Evolutionary conservation across 1,284 basidiomycete species (phyloP).

Genomic region (Vanrija sp.): DNA sequence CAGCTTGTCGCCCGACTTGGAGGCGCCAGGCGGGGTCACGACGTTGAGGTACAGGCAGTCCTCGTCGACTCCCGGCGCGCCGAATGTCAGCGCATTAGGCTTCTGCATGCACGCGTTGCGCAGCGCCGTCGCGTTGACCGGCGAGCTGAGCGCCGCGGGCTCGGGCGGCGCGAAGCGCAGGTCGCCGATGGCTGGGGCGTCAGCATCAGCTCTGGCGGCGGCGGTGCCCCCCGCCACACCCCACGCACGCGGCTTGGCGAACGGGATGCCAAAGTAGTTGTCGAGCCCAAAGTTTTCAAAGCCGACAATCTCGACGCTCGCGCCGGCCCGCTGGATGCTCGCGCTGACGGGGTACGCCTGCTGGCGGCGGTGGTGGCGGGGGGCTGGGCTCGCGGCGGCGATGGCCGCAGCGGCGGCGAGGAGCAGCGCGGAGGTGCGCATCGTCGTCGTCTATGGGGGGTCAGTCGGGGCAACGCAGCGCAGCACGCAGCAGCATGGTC

Average conservation of each 20-base stretch:
- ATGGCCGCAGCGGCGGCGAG: too few relatives aligned
- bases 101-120: slow-evolving; percentile 37
- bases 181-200: not conserved
- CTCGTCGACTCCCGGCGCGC: slow-evolving; percentile 27
- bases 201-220: not conserved
- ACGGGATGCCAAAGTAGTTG: slow-evolving; percentile 10
- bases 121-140: slow-evolving; percentile 25
- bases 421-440: too few relatives aligned
- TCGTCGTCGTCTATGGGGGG: too few relatives aligned
- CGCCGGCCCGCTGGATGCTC: not conserved
- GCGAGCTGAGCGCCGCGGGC: slow-evolving; percentile 19
- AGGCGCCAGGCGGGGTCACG: slow-evolving; percentile 25
- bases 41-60: slow-evolving; percentile 51
- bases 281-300: not conserved
- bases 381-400: too few relatives aligned
- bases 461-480: too few relatives aligned
- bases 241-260: slow-evolving; percentile 9
- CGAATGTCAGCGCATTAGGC: slow-evolving; percentile 16
- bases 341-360: not conserved
- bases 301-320: not conserved
- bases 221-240: too few relatives aligned
- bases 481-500: too few relatives aligned
- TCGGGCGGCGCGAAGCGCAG: slow-evolving; percentile 48
- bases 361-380: too few relatives aligned
- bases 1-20: slow-evolving; percentile 19